Evolutionary conservation across 208 protist species (phyloP).

Genomic region (Leishmania lainsoni): DNA sequence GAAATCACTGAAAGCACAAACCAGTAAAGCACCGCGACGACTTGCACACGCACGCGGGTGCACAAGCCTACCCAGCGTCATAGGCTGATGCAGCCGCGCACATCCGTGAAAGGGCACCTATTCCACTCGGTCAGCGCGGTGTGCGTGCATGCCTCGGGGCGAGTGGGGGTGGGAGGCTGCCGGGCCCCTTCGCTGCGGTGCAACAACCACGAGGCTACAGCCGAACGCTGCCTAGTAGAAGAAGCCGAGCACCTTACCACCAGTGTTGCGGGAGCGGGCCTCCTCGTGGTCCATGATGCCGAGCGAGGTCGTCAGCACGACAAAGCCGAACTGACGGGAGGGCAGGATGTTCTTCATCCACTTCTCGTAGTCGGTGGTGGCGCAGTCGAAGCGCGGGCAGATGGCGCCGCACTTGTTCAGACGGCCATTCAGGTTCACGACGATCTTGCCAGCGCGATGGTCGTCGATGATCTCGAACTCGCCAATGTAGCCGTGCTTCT

Average conservation of each 20-base stretch:
- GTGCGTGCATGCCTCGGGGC: neutral
- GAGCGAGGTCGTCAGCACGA: conserved; percentile 99
- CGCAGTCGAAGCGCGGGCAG: conserved; percentile 98
- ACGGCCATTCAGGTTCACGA: conserved; percentile 99
- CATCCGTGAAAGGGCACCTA: neutral
- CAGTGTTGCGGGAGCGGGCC: conserved; percentile 97
- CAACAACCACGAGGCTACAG: neutral
- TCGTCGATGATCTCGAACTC: conserved; percentile 99
- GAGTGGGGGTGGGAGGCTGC: neutral
- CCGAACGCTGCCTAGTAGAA: conserved; percentile 97
- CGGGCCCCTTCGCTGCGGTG: neutral
- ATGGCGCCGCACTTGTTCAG: conserved; percentile 99
- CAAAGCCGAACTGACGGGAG: conserved; percentile 99
- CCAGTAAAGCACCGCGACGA: neutral
- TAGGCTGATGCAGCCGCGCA: neutral
- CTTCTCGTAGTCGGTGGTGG: conserved; percentile 97
- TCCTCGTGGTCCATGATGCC: conserved; percentile 99
- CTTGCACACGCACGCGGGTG: neutral
- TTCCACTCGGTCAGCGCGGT: neutral
- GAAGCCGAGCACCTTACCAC: conserved; percentile 99
- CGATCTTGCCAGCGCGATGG: conserved; percentile 99
- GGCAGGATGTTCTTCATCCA: conserved; percentile 99
- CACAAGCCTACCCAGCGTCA: neutral
- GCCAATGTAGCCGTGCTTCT: conserved; percentile 99
- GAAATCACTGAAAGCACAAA: conserved; percentile 3